Evolutionary conservation across 345 rosid genomes (phyloP), one percentile per base, ranked within the genome.

Genomic region (Sisymbrium irio): DNA sequence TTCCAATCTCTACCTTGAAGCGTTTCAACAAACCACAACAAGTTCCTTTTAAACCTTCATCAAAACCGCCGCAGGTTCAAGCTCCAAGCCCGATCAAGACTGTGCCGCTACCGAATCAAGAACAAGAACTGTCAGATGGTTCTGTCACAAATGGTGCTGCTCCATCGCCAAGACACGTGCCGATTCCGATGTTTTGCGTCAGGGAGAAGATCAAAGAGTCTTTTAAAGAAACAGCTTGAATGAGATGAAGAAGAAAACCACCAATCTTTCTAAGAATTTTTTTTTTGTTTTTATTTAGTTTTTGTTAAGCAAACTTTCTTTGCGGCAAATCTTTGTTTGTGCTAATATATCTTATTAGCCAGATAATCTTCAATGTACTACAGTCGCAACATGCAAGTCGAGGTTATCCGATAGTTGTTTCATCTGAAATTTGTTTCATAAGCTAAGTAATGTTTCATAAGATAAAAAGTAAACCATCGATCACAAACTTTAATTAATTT

Each of bases 161-260:
- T 39, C 72, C 72, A 12, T 67, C 62, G 9, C 72, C 72, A 3
- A 54, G 72, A 28, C 62, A 27, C n/a, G 4, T 68, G 3, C 73
- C 73, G 10, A 41, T 68, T 41, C 63, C 63, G 1, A 55, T 1
- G 4, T 68, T 68, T 32, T 32, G 6, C 35, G 35, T 32, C 28
- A 27, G 7, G 3, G 35, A 32, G 35, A 32, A 5, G 35, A 32
- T 32, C 35, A 5, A 5, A 32, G 18, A 37, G 27, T 17, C 55
- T 22, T 64, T 18, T 4, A 32, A 28, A 18, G 14, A 25, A 9
- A 9, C 3, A 1, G 15, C 19, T 54, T 54, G 36, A 17, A 33
- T 8, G 7, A 30, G 3, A 20, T 9, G 15, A 50, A 50, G 32
- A 50, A 10, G 33, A 50, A 42, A 19, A 17, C 1, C 9, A 33